Evolutionary conservation across 805 yeast genomes (phyloP).

Genomic region (Candida pseudoglaebosa): DNA sequence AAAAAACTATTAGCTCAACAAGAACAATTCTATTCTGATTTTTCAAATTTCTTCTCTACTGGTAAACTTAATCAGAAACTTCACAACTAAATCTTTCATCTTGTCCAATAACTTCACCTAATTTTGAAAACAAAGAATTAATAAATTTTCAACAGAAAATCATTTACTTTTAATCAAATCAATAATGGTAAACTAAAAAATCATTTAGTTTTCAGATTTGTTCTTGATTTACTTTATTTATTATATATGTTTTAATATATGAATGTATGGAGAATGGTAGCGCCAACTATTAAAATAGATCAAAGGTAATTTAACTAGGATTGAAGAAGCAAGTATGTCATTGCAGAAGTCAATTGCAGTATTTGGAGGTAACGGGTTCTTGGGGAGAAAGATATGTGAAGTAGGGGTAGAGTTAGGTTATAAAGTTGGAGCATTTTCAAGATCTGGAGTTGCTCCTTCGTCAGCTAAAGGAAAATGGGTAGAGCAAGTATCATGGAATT

Average conservation of each 20-base stretch:
- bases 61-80: too few species aligned
- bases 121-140: background rate
- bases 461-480: conserved; percentile 47
- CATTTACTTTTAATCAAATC: background rate
- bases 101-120: background rate
- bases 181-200: too few species aligned
- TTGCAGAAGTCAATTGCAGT: conserved; percentile 46
- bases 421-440: conserved; percentile 64
- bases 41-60: too few species aligned
- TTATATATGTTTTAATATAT: too few species aligned
- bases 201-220: too few species aligned
- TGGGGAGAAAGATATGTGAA: conserved; percentile 68
- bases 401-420: conserved; percentile 60
- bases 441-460: conserved; percentile 50
- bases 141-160: background rate
- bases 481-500: conserved; percentile 56
- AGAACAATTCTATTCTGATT: conserved; percentile 18
- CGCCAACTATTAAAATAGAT: background rate
- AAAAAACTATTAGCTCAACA: conserved; percentile 14
- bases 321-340: conserved; percentile 5
- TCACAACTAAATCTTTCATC: too few species aligned
- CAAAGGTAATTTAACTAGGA: too few species aligned
- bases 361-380: conserved; percentile 85
- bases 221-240: too few species aligned
- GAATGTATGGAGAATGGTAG: background rate